Evolutionary conservation across 176 grass and related monocot genomes (phyloP).

Genomic region (Raddia guianensis): DNA sequence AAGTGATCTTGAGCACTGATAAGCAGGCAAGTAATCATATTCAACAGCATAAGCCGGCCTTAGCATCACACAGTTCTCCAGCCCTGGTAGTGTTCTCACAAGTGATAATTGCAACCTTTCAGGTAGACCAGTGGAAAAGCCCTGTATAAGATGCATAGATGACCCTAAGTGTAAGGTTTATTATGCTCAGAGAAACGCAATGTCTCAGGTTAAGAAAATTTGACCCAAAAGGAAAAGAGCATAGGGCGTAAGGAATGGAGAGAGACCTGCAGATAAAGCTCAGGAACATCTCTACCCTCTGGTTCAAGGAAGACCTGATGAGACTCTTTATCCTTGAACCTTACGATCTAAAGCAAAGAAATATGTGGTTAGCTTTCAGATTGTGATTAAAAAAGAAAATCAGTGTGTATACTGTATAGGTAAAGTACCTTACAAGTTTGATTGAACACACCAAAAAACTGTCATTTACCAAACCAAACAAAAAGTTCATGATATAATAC

Average conservation of each 20-base stretch:
- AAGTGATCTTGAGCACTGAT: slow-evolving; percentile 98
- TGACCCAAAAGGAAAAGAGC: slow-evolving; percentile 31
- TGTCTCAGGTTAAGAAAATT: slow-evolving; percentile 30
- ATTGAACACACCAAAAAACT: slow-evolving; percentile 5
- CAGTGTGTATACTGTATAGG: not conserved
- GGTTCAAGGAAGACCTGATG: slow-evolving; percentile 99
- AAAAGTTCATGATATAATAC: slow-evolving; percentile 42
- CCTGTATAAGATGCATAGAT: slow-evolving; percentile 52
- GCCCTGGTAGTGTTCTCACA: slow-evolving; percentile 85
- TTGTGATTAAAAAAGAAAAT: not conserved
- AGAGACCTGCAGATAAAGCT: slow-evolving; percentile 92
- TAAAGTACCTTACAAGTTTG: not conserved
- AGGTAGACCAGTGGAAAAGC: slow-evolving; percentile 94
- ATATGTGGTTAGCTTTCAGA: slow-evolving; percentile 23
- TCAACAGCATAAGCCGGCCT: slow-evolving; percentile 96
- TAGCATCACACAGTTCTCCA: slow-evolving; percentile 96
- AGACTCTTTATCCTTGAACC: slow-evolving; percentile 97
- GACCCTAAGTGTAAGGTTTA: slow-evolving; percentile 11
- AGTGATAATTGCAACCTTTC: slow-evolving; percentile 84
- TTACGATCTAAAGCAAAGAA: slow-evolving; percentile 80
- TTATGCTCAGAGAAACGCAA: slow-evolving; percentile 23
- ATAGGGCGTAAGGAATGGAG: not conserved
- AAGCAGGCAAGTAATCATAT: slow-evolving; percentile 92
- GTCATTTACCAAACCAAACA: not conserved
- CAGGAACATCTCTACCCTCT: slow-evolving; percentile 90